Conservation (phyloP, 2,329 filamentous ascomycete species). For the Ophiostoma ips region DNA sequence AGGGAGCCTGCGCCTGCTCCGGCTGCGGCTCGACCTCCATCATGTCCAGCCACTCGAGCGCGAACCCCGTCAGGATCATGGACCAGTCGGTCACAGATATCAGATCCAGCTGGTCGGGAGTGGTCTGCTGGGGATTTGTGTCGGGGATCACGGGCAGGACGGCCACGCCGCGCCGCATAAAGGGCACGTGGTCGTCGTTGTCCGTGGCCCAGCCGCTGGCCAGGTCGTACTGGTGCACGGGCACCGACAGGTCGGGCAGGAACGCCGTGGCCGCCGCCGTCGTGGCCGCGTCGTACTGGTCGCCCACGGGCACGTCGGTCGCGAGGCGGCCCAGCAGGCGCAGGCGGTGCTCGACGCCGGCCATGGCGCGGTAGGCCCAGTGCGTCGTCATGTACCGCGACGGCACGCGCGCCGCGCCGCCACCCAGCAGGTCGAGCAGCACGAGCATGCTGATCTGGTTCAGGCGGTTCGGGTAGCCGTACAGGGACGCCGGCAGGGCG, state of each 20-base stretch:
- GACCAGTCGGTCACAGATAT: slow-evolving; percentile 65
- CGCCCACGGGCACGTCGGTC: slow-evolving; percentile 14
- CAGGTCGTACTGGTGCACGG: slow-evolving; percentile 19
- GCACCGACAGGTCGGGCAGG: slow-evolving; percentile 4
- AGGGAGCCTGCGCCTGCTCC: background rate
- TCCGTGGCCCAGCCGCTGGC: slow-evolving; percentile 32
- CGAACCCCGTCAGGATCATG: slow-evolving; percentile 57
- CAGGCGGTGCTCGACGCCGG: slow-evolving; percentile 49
- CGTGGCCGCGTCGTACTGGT: slow-evolving; percentile 31
- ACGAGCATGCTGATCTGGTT: slow-evolving; percentile 69
- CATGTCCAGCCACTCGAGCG: slow-evolving; percentile 68
- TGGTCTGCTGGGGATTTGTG: slow-evolving; percentile 58
- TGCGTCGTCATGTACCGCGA: slow-evolving; percentile 68
- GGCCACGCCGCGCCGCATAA: slow-evolving; percentile 60
- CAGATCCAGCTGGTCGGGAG: slow-evolving; percentile 58
- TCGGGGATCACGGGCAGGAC: slow-evolving; percentile 62
- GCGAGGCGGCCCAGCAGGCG: slow-evolving; percentile 38
- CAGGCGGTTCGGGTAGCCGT: slow-evolving; percentile 54
- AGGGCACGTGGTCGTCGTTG: slow-evolving; percentile 67
- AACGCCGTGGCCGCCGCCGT: slow-evolving; percentile 15
- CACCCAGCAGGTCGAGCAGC: slow-evolving; percentile 51
- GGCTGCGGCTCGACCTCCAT: slow-evolving; percentile 23
- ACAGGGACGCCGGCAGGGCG: slow-evolving; percentile 44
- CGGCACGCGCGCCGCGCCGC: slow-evolving; percentile 47
- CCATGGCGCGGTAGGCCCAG: slow-evolving; percentile 63